Evolutionary conservation across 75 land plant genomes (phyloP), one percentile per base, ranked within the genome.

Genomic region (Picea glauca): DNA sequence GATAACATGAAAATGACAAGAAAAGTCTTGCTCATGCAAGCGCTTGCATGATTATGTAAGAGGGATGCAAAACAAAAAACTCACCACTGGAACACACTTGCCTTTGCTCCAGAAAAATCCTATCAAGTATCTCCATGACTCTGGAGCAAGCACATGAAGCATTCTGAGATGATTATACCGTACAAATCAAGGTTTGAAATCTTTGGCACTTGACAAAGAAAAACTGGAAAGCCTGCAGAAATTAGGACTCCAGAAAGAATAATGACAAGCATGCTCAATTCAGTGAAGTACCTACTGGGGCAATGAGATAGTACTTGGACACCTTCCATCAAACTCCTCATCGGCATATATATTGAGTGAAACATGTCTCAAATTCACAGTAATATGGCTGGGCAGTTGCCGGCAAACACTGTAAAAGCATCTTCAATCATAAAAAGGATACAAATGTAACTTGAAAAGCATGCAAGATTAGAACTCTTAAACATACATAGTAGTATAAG

Each of bases 231-330:
- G 17, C 20, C 15, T 32, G 33, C 13, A 66, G 35, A 66, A 14
- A 15, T 30, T 65, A 32, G 1, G 33, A 33, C 17, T 66, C 18
- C 14, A 33, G 15, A 63, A 1, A 0, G 31, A 66, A 33, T 17
- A 11, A 64, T 3, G 38, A 9, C 2, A 35, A 38, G 8, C 21
- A 38, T 67, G 17, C 21, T 17, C 32, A 2, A 38, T 67, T 20
- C 23, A 70, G 9, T 70, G n/a, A 70, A 43, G 73, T 43, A 70
- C 73, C 35, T 70, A 70, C 73, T 70, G 54, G 73, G 73, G 23
- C 73, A 70, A 43, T n/a, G 54, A 70, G 43, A 40, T 40, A 38
- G 73, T 43, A 43, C 50, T 70, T 54, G 12, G 12, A 20, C 2
- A 70, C 31, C 9, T 70, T 70, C 43, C 73, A 18, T 20, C n/a